phyloP scores from a whole-genome alignment of 2,329 filamentous ascomycete genomes.

The Pseudogymnoascus pannorum region DNA sequence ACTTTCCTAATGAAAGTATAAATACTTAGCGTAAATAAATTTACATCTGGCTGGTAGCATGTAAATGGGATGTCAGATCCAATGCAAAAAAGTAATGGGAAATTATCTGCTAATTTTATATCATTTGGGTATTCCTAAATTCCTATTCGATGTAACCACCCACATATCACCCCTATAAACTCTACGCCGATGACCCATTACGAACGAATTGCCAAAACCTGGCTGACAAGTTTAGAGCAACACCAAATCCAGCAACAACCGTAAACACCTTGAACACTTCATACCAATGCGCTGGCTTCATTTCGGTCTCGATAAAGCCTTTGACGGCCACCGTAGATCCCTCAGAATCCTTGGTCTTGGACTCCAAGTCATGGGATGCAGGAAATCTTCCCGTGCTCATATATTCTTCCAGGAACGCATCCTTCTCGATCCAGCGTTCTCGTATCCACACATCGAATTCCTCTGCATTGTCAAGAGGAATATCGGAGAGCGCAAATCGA shows the following conservation, averaged over 20 bases:
- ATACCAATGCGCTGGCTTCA: slow-evolving; percentile 26
- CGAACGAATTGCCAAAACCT: slow-evolving; percentile 11
- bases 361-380: slow-evolving; percentile 13
- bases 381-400: slow-evolving; percentile 73
- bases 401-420: slow-evolving; percentile 79
- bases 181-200: not conserved
- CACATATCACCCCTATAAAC: not conserved
- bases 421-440: slow-evolving; percentile 87
- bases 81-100: not conserved
- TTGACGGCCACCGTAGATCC: slow-evolving; percentile 14
- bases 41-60: not conserved
- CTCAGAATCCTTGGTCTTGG: slow-evolving; percentile 14
- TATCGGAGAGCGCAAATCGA: slow-evolving; percentile 70
- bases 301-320: slow-evolving; percentile 28
- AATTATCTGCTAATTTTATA: not conserved
- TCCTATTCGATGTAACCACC: not conserved
- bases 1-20: not conserved
- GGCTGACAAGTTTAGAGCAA: slow-evolving; percentile 22
- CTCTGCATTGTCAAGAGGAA: slow-evolving; percentile 67
- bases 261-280: slow-evolving; percentile 28
- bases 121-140: not conserved
- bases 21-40: not conserved
- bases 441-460: slow-evolving; percentile 80
- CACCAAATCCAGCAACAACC: slow-evolving; percentile 22
- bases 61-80: not conserved